These are phyloP conservation scores for Leccinum pachyderme DNA, from an alignment of 1,284 basidiomycete genomes.

Conservation along the genomic window DNA sequence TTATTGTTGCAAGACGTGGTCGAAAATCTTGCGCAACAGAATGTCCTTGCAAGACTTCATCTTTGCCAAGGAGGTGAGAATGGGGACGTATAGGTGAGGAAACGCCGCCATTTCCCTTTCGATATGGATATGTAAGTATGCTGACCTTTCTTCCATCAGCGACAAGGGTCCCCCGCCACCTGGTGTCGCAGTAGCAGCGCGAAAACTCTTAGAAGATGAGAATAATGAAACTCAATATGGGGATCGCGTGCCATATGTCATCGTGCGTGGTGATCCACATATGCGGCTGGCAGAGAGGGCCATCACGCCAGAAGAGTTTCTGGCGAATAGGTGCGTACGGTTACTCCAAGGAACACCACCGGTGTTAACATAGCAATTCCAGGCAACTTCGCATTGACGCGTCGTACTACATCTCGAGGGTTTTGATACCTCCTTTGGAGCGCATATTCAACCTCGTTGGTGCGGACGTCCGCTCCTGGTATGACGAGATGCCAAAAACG, in stretches of 20 bases:
- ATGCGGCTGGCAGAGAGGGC: conserved; percentile 81
- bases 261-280: conserved; percentile 66
- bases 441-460: conserved; percentile 92
- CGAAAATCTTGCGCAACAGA: conserved; percentile 78
- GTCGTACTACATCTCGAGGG: conserved; percentile 86
- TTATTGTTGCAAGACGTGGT: conserved; percentile 86
- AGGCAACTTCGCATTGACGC: conserved; percentile 23
- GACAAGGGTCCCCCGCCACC: conserved; percentile 86
- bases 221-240: conserved; percentile 88
- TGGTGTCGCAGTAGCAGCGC: conserved; percentile 84
- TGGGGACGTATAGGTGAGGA: conserved; percentile 85
- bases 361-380: not conserved
- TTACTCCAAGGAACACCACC: not conserved
- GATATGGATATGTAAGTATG: too few relatives aligned
- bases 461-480: conserved; percentile 88
- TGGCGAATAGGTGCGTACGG: conserved; percentile 61
- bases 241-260: conserved; percentile 91
- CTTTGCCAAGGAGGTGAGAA: conserved; percentile 89
- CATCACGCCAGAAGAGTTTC: conserved; percentile 74
- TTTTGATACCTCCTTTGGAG: conserved; percentile 87
- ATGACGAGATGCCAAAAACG: conserved; percentile 79
- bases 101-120: not conserved
- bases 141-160: too few relatives aligned
- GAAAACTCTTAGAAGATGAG: conserved; percentile 72
- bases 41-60: conserved; percentile 89